Base-by-base conservation (phyloP, 148 eudicot genomes). In the Cornus kousa region DNA sequence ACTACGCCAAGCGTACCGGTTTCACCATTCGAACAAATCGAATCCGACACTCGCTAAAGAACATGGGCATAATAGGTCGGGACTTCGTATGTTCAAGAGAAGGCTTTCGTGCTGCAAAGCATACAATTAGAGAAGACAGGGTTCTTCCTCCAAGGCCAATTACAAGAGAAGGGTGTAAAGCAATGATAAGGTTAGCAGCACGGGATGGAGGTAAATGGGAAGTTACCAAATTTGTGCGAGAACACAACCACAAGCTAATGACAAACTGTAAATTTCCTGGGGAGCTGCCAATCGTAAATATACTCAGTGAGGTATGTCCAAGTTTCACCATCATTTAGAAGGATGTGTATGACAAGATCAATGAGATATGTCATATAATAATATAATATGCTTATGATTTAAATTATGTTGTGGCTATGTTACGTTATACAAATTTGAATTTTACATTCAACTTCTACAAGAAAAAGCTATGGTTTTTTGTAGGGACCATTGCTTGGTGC, bases 211-310 rank as follows among this genome's bases (percentile, higher is more conserved):
- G 69, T 22, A 23, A 67, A 9, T 67, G 69, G 69, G 32, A n/a
- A 9, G 33, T 67, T 9, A 22, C 31, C 33, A 28, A 28, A 9
- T 67, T 23, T 14, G 35, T 67, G 9, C 32, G 17, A 12, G 70
- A 67, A 16, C 70, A 67, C 23, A 28, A 28, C 28, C 28, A 28
- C 28, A 28, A 28, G 28, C 70, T 67, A 75, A 39, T 75, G 70
- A 39, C 70, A 23, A 65, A 65, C 59, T 14, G n/a, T 39, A 75
- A 40, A n/a, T 64, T 75, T 64, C 70, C 78, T 13, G 78, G 78
- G 70, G 76, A 74, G 32, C 14, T 74, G 46, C 78, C 78, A 64
- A 75, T 23, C 7, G 13, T 65, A 22, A 75, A 75, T 65, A 64
- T 75, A 75, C 70, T 75, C 55, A 65, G 23, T 43, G 70, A 75